Percentiles rank a stretch among this genome's conserved stretches.
These are phyloP conservation scores for Myxozyma neotropica DNA, from an alignment of 805 yeast species.

Conservation along the genomic window DNA sequence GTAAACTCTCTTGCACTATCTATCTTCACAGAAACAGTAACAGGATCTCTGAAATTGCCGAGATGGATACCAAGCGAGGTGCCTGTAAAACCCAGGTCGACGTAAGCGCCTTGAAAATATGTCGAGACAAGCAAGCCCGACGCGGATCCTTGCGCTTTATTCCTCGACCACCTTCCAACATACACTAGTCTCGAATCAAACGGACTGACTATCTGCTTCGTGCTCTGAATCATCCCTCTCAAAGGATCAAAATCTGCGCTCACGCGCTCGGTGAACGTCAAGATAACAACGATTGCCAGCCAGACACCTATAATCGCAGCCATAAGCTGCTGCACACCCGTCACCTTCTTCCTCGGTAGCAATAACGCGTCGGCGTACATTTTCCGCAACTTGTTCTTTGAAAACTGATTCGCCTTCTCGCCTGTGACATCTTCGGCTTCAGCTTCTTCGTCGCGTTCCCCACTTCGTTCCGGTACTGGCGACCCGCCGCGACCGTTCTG, in stretches of 20 bases:
- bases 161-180: slow-evolving; percentile 32
- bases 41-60: slow-evolving; percentile 29
- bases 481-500: neutral
- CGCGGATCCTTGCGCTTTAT: slow-evolving; percentile 29
- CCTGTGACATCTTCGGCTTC: neutral
- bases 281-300: slow-evolving; percentile 22
- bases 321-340: slow-evolving; percentile 11
- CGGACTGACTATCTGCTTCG: slow-evolving; percentile 16
- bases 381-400: neutral
- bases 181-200: slow-evolving; percentile 17
- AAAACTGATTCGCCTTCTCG: neutral
- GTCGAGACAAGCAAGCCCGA: slow-evolving; percentile 28
- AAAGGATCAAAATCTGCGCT: slow-evolving; percentile 26
- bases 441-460: neutral
- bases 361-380: neutral
- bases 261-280: slow-evolving; percentile 6
- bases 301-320: slow-evolving; percentile 29
- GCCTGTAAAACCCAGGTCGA: slow-evolving; percentile 30
- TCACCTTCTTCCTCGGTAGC: neutral
- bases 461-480: too few relatives aligned
- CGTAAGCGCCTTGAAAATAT: slow-evolving; percentile 23
- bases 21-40: slow-evolving; percentile 16
- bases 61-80: slow-evolving; percentile 32
- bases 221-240: slow-evolving; percentile 15
- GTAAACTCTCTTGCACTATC: slow-evolving; percentile 13